These are phyloP conservation scores for Vaccinium darrowii DNA, from an alignment of 148 eudicot species.

Conservation along the genomic window DNA sequence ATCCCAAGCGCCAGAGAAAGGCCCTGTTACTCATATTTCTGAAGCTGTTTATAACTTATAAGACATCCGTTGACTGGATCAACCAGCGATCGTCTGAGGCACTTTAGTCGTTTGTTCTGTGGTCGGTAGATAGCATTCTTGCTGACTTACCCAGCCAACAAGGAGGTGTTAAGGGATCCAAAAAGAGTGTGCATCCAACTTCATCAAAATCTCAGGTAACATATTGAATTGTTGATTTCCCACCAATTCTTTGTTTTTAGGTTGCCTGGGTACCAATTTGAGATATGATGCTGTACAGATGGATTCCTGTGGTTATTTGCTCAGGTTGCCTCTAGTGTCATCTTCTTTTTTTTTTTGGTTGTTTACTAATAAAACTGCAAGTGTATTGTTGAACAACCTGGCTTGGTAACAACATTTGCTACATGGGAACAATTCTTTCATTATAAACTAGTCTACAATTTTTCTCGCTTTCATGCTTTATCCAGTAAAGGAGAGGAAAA, in stretches of 20 bases:
- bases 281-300: not conserved
- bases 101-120: slow-evolving; percentile 53
- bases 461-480: not conserved
- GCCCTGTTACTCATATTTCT: slow-evolving; percentile 38
- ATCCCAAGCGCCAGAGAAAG: slow-evolving; percentile 42
- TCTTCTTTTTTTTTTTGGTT: not conserved
- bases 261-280: not conserved
- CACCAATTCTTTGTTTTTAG: slow-evolving; percentile 2
- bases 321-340: not conserved
- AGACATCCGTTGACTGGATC: slow-evolving; percentile 76
- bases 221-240: not conserved
- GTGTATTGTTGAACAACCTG: not conserved
- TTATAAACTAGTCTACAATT: not conserved
- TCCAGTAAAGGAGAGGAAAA: not conserved
- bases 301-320: not conserved
- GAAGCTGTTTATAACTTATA: slow-evolving; percentile 50
- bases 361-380: not conserved
- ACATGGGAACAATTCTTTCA: not conserved
- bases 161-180: slow-evolving; percentile 50
- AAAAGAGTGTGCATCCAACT: slow-evolving; percentile 51
- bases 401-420: slow-evolving; percentile 1
- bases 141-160: slow-evolving; percentile 57
- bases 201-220: slow-evolving; percentile 79
- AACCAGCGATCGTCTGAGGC: slow-evolving; percentile 50
- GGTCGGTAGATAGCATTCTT: slow-evolving; percentile 62